Evolutionary conservation across 73 alveolate species (phyloP).

Genomic region (Uronychia setigera): DNA sequence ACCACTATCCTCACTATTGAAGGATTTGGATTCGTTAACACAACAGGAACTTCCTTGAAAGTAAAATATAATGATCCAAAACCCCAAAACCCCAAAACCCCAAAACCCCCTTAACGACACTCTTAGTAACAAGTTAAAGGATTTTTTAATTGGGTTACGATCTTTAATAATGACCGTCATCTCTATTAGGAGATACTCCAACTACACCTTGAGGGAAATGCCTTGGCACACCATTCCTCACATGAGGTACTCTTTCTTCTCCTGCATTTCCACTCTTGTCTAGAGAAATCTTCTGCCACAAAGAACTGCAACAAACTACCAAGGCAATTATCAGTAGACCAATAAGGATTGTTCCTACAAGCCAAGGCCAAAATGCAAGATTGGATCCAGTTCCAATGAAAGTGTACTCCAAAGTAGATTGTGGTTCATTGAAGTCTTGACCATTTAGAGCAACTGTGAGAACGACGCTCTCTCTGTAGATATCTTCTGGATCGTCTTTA

Average conservation of each 20-base stretch:
- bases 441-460: constrained; percentile 90
- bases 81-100: too few relatives aligned
- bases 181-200: neutral
- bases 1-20: constrained; percentile 75
- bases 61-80: constrained; percentile 13
- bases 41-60: constrained; percentile 45
- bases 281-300: constrained; percentile 40
- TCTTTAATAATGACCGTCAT: too few relatives aligned
- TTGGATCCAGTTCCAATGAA: constrained; percentile 70
- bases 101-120: too few relatives aligned
- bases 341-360: constrained; percentile 58
- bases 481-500: constrained; percentile 76
- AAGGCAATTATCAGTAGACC: constrained; percentile 57
- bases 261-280: constrained; percentile 9
- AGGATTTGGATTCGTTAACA: constrained; percentile 94
- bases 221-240: constrained; percentile 14
- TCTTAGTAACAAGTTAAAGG: too few relatives aligned
- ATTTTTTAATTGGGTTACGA: too few relatives aligned
- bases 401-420: constrained; percentile 52
- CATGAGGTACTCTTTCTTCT: constrained; percentile 11
- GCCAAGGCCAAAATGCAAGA: constrained; percentile 63
- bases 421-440: constrained; percentile 80
- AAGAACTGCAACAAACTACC: constrained; percentile 44
- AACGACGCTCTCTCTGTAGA: constrained; percentile 77
- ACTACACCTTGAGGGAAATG: neutral